These are phyloP conservation scores for Brachypodium distachyon DNA, from an alignment of 202 grass and related monocot species.

Conservation along the genomic window DNA sequence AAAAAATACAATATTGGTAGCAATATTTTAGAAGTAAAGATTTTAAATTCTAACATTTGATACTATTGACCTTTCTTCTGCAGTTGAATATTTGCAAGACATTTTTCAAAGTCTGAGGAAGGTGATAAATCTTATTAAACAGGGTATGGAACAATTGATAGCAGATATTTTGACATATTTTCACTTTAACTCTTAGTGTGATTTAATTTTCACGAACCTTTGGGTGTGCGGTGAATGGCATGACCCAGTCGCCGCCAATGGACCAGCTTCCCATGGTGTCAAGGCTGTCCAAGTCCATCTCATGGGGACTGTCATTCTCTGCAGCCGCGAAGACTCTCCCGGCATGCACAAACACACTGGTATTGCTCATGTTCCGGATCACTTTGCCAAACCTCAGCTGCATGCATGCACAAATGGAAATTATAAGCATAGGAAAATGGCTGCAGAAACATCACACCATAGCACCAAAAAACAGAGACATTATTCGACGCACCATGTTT, in stretches of 20 bases:
- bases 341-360: constrained; percentile 24
- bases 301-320: constrained; percentile 9
- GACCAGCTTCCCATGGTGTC: neutral
- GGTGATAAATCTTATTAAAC: no score
- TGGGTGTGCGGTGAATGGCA: constrained; percentile 26
- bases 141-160: no score
- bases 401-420: neutral
- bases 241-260: constrained; percentile 4
- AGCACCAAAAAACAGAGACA: neutral
- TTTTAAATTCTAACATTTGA: no score
- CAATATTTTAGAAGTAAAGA: no score
- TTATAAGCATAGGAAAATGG: neutral
- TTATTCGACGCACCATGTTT: neutral
- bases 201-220: neutral
- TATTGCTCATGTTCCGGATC: neutral
- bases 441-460: no score
- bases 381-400: constrained; percentile 24
- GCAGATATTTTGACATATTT: no score
- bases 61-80: no score
- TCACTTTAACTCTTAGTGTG: no score
- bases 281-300: neutral
- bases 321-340: neutral
- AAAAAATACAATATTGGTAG: no score
- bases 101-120: no score
- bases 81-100: no score